Evolutionary conservation across 2,329 filamentous ascomycete species (phyloP).

Genomic region (Penicillium sp.): DNA sequence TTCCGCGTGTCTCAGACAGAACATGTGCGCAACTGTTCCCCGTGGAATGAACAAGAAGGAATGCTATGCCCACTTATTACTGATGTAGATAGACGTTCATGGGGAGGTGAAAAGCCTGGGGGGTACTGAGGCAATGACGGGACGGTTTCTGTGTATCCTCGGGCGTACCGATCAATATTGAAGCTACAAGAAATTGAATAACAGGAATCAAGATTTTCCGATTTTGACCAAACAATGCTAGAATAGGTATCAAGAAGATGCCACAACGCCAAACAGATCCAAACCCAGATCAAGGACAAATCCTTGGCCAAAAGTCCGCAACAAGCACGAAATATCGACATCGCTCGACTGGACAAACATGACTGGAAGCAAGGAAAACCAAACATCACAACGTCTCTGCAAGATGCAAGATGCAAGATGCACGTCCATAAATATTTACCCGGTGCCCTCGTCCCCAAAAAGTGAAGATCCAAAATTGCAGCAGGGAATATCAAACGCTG

Average conservation of each 20-base stretch:
- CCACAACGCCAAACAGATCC: slow-evolving; percentile 19
- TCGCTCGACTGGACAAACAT: slow-evolving; percentile 1
- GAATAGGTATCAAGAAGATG: slow-evolving; percentile 26
- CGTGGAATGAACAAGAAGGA: slow-evolving; percentile 6
- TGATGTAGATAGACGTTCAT: neutral
- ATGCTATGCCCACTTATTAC: neutral
- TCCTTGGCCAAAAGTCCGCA: slow-evolving; percentile 22
- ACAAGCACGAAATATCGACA: slow-evolving; percentile 10
- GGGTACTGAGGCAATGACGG: neutral
- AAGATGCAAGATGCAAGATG: slow-evolving; percentile 20
- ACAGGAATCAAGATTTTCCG: neutral
- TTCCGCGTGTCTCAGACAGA: slow-evolving; percentile 19
- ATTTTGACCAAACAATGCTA: slow-evolving; percentile 14
- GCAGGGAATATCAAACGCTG: neutral
- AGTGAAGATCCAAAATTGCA: slow-evolving; percentile 3
- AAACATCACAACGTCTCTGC: slow-evolving; percentile 13
- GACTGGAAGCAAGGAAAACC: slow-evolving; percentile 18
- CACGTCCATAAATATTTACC: slow-evolving; percentile 15
- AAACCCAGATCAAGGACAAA: slow-evolving; percentile 8
- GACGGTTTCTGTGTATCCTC: neutral
- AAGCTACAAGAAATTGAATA: no score
- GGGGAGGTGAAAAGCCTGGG: neutral
- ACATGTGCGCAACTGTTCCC: slow-evolving; percentile 10
- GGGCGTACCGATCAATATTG: no score
- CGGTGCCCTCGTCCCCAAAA: neutral